A percentile compares a stretch with the other conserved stretches of the same genome.
These are phyloP conservation scores for Leptosphaerulina australis DNA, from an alignment of 2,329 filamentous ascomycete species.

Conservation along the genomic window DNA sequence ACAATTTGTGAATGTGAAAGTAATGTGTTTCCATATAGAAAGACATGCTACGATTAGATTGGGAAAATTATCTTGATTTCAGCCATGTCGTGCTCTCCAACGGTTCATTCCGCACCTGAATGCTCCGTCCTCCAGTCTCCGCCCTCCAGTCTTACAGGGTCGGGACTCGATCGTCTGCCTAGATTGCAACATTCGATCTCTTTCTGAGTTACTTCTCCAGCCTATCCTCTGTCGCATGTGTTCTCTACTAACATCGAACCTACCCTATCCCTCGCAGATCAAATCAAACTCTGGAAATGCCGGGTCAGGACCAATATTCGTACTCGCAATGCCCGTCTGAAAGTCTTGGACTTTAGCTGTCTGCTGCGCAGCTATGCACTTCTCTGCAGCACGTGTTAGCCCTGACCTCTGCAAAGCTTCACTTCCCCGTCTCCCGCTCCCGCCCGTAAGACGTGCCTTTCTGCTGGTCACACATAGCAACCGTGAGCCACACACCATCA, in stretches of 20 bases:
- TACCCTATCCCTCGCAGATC: conserved; percentile 38
- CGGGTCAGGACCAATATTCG: conserved; percentile 47
- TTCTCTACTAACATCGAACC: too few species aligned
- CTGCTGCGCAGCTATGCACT: conserved; percentile 38
- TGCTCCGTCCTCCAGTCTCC: too few species aligned
- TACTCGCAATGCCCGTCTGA: conserved; percentile 29
- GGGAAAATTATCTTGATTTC: too few species aligned
- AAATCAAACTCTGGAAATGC: conserved; percentile 48
- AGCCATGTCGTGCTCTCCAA: too few species aligned
- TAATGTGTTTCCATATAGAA: not conserved
- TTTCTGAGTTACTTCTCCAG: too few species aligned
- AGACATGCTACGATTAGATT: conserved; percentile 1
- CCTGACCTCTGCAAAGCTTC: not conserved
- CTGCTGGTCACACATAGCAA: conserved; percentile 31
- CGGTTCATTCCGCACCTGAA: too few species aligned
- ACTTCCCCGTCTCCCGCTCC: not conserved
- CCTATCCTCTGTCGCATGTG: too few species aligned
- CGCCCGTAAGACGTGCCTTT: conserved; percentile 23
- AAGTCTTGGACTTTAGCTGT: conserved; percentile 39
- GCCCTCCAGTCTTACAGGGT: too few species aligned
- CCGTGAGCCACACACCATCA: conserved; percentile 15
- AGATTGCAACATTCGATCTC: too few species aligned
- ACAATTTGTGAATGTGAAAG: not conserved
- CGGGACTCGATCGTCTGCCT: too few species aligned
- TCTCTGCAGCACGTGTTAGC: conserved; percentile 22